Base-by-base conservation (phyloP, 495 filamentous ascomycete genomes). In the Cetradonia linearis region DNA sequence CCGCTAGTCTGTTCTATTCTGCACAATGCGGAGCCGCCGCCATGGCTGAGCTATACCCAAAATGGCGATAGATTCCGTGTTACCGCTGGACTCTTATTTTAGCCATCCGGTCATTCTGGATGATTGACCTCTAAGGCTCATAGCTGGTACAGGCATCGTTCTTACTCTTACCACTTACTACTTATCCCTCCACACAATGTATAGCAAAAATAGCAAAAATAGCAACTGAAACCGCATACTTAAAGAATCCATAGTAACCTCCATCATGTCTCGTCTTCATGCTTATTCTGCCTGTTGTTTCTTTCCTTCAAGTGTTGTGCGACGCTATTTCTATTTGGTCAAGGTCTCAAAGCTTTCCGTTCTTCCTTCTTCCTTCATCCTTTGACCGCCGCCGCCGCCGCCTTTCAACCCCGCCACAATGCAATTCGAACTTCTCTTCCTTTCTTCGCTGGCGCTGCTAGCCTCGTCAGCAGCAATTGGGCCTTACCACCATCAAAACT, bases 401-500 rank as follows among this genome's bases (percentile, higher is more conserved):
- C 34, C 56, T 33, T 25, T 48, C 33, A 33, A 28, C 49, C 18
- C 50, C 20, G 13, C 27, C 54, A 59, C 18, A 25, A 66, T 66
- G 64, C 57, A 61, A 0, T 50, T 40, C 14, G 25, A 28, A 10
- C 30, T 56, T 6, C 34, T 66, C 36, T 33, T 61, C 31, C 50
- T 66, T 9, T 54, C 64, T 0, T 49, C 54, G 3, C 28, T 66
- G 40, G 50, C 40, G 13, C 44, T 30, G 18, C 34, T 65, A 9
- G 56, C 56, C 20, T 57, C 63, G 16, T 50, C 65, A 25, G 25
- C 49, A 11, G 47, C 61, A 27, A 65, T 65, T 11, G 9, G 55
- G 38, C 47, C 66, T 47, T 14, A 46, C 25, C 55, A 44, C 59
- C 36, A 62, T 60, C 34, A 55, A 36, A 37, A 49, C 20, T 53